Conservation (phyloP, 139 green algal genomes). For the Coccomyxa sp. region DNA sequence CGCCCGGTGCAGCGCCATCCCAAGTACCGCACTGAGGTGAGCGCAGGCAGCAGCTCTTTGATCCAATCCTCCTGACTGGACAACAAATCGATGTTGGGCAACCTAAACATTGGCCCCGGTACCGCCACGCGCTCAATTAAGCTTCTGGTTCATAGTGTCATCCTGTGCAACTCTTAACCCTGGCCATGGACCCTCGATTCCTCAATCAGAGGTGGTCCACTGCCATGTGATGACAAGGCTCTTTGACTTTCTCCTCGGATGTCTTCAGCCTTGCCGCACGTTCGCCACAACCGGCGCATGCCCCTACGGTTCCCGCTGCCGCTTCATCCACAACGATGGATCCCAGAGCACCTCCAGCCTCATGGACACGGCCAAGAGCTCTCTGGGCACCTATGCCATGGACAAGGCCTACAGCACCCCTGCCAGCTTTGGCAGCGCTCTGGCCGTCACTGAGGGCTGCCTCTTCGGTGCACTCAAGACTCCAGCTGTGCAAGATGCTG, state of each 20-base stretch:
- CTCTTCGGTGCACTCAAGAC: too few species aligned
- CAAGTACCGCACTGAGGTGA: conserved; percentile 87
- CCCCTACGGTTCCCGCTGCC: conserved; percentile 83
- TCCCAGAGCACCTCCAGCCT: not conserved
- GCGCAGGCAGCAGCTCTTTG: not conserved
- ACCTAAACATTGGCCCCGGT: not conserved
- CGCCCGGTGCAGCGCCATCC: conserved; percentile 73
- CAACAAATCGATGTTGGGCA: too few species aligned
- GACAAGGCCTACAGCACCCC: too few species aligned
- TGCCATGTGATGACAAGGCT: not conserved
- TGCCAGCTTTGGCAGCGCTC: too few species aligned
- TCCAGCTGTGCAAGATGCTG: too few species aligned
- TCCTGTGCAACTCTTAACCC: not conserved
- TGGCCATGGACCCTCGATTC: not conserved
- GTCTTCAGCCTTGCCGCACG: conserved; percentile 55
- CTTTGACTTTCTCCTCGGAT: not conserved
- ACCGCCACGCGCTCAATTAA: not conserved
- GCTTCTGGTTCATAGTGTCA: not conserved
- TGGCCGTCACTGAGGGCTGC: too few species aligned
- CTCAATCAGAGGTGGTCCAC: not conserved
- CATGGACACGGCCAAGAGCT: not conserved
- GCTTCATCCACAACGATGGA: conserved; percentile 70
- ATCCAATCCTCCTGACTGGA: too few species aligned
- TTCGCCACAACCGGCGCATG: conserved; percentile 68
- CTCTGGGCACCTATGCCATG: too few species aligned